These are phyloP conservation scores for Podosphaera leucotricha DNA, from an alignment of 2,329 filamentous ascomycete genomes.

Conservation along the genomic window DNA sequence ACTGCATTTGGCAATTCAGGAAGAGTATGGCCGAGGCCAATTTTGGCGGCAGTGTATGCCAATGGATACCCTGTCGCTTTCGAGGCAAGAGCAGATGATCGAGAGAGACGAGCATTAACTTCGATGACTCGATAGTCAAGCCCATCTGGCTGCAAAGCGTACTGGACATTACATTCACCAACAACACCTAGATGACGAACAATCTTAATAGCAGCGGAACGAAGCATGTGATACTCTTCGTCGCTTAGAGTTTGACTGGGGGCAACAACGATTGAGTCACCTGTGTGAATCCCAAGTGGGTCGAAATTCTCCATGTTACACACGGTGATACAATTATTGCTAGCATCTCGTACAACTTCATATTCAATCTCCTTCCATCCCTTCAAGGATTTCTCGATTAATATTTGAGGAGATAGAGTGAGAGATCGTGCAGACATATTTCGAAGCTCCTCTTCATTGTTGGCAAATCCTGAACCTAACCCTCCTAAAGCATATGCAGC, in stretches of 20 bases:
- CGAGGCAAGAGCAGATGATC: conserved; percentile 87
- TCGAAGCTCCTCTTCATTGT: conserved; percentile 78
- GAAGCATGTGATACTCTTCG: conserved; percentile 99
- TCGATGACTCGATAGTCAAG: conserved; percentile 97
- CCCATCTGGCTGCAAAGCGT: conserved; percentile 86
- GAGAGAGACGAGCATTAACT: conserved; percentile 93
- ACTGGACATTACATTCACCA: conserved; percentile 97
- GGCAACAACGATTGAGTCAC: conserved; percentile 95
- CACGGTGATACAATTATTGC: conserved; percentile 97
- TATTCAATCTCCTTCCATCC: conserved; percentile 99
- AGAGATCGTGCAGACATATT: conserved; percentile 84
- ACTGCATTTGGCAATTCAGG: conserved; percentile 94
- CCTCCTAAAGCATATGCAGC: conserved; percentile 92
- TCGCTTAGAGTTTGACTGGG: conserved; percentile 93
- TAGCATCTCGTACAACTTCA: conserved; percentile 87
- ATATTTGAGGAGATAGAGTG: conserved; percentile 80
- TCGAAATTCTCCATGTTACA: conserved; percentile 99
- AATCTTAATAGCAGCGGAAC: conserved; percentile 93
- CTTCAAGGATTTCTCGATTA: conserved; percentile 96
- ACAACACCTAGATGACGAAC: conserved; percentile 91
- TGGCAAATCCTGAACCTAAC: conserved; percentile 86
- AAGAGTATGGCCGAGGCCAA: conserved; percentile 82
- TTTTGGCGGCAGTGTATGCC: conserved; percentile 94
- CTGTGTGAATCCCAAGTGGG: conserved; percentile 88
- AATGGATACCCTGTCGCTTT: conserved; percentile 96